Evolutionary conservation across 1,284 basidiomycete species (phyloP).

Genomic region (Jaminaea rosea): DNA sequence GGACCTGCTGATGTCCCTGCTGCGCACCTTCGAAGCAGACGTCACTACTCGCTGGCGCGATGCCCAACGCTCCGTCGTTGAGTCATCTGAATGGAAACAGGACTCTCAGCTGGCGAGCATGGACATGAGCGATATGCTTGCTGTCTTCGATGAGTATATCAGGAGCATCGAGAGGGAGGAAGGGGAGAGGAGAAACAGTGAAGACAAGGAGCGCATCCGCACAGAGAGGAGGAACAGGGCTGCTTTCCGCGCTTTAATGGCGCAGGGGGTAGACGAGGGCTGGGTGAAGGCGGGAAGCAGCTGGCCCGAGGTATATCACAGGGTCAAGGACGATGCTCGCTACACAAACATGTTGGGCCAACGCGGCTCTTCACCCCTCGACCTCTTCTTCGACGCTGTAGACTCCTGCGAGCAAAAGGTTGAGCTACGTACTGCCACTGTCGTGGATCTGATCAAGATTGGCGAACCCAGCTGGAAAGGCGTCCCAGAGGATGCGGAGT

Average conservation of each 20-base stretch:
- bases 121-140: slow-evolving; percentile 35
- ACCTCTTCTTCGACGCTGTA: slow-evolving; percentile 89
- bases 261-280: slow-evolving; percentile 60
- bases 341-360: slow-evolving; percentile 78
- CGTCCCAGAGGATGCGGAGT: slow-evolving; percentile 48
- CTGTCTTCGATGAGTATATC: slow-evolving; percentile 41
- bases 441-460: slow-evolving; percentile 58
- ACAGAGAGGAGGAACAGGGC: slow-evolving; percentile 32
- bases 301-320: slow-evolving; percentile 79
- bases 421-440: slow-evolving; percentile 62
- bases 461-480: slow-evolving; percentile 49
- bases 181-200: slow-evolving; percentile 9
- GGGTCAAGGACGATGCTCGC: slow-evolving; percentile 67
- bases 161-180: slow-evolving; percentile 29
- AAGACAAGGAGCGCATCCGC: slow-evolving; percentile 6
- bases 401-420: slow-evolving; percentile 77
- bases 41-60: slow-evolving; percentile 42
- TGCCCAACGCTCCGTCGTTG: slow-evolving; percentile 36
- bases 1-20: slow-evolving; percentile 32
- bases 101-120: slow-evolving; percentile 27
- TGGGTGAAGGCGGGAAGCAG: slow-evolving; percentile 71
- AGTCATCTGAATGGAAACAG: slow-evolving; percentile 29
- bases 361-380: slow-evolving; percentile 84
- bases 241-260: slow-evolving; percentile 58
- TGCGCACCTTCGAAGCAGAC: slow-evolving; percentile 39